Evolutionary conservation across 2,329 filamentous ascomycete genomes (phyloP), one percentile per base, ranked within the genome.

Genomic region (Cordyceps fumosorosea): DNA sequence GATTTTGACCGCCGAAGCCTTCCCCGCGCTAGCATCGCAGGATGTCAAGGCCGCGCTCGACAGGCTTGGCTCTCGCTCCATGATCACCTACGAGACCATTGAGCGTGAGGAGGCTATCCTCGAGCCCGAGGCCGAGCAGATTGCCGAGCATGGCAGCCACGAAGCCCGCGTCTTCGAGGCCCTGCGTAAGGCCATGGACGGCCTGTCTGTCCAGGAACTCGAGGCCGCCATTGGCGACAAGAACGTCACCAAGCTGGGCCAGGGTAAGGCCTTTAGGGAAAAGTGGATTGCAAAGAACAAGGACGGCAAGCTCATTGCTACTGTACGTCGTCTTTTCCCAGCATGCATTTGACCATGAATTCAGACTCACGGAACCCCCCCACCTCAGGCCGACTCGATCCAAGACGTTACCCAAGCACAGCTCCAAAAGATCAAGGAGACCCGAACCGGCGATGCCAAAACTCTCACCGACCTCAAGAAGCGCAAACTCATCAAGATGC

Each of bases 261-360:
- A 95, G 74, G 92, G 92, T 69, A 96, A 95, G 78, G 93, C 93
- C 40, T 96, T 98, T 80, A 96, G 85, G 72, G 84, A 87, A 75
- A 88, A 87, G 72, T 89, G 86, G 87, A 88, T 89, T 65, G 73
- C 76, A 14, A 88, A 85, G 76, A 83, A 81, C 65, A 81, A 84
- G 68, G 80, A 82, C 26, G 81, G 82, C 65, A 81, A 80, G 71
- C 74, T 85, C 58, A 76, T 83, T 54, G 80, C 82, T 64, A 76
- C 78, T 68, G 83, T 83, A 68, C 69, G 78, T 72, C 29, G 16
- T 11, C n/a, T 14, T 26, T 5, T 5, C 7, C 26, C 32, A 29
- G 29, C 29, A 3, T 29, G n/a, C n/a, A 14, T 5, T 14, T 11
- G 22, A 6, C 10, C 4, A 34, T 24, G 22, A 53, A 22, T 34